Base-by-base conservation (phyloP, 2,329 filamentous ascomycete species). In the Fusarium coffeatum region DNA sequence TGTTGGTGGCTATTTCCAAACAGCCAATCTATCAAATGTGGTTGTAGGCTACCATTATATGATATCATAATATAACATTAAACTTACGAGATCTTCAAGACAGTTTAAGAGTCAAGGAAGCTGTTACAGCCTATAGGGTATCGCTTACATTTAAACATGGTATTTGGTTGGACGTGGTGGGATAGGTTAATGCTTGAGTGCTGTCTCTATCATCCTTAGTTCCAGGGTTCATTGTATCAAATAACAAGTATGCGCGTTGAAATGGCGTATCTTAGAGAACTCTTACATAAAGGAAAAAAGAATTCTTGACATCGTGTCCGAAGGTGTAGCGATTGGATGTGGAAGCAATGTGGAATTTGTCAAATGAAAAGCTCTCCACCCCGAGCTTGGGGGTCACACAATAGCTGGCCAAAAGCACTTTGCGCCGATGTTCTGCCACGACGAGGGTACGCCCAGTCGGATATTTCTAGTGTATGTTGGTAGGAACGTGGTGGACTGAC, bases 21-120 rank as follows among this genome's bases (percentile, higher is more conserved):
- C 10, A 7, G 10, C 18, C 2, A 7, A 0, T n/a, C 5, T 7
- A 37, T 12, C 10, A 12, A 12, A 3, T 37, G 6, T 0, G 2
- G 10, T 37, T 37, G 0, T 37, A 11, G 1, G 6, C 18, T 4
- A 11, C 2, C 3, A 12, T 37, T 7, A 7, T 2, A n/a, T 34
- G 3, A 18, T 6, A 3, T 37, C 10, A 37, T 4, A 6, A 7
- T 8, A 6, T 12, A 12, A 4, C 2, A 7, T n/a, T 37, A n/a
- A 12, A 2, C 1, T 1, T 6, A 4, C 11, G 0, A n/a, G 10
- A n/a, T n/a, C 0, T n/a, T 7, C 18, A n/a, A n/a, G 18, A 37
- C 3, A n/a, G 16, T 18, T n/a, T 9, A n/a, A 10, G 10, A 37
- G 32, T n/a, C 3, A n/a, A 37, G 4, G 34, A 3, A 18, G 34